Evolutionary conservation across 2,329 filamentous ascomycete species (phyloP), one percentile per base, ranked within the genome.

Genomic region (Xylariaceae sp.): DNA sequence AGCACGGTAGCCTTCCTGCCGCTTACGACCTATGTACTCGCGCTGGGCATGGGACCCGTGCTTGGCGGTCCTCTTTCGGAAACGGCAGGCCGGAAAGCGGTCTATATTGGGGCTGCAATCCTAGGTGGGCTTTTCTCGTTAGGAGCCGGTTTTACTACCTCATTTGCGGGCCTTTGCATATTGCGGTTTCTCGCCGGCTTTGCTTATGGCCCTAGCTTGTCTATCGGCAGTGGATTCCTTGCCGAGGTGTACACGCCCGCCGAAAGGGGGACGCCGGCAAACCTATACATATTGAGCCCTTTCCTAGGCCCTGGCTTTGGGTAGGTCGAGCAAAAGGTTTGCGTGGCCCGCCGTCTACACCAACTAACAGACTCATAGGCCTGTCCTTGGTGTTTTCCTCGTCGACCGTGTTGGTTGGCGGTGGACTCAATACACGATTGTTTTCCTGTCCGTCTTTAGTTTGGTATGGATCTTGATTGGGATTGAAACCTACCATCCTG

Each of bases 61-160:
- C 57, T 84, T 13, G 79, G 79, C 9, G 81, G 82, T 0, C 84
- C 83, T 0, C 62, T 85, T 0, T 83, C 78, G 46, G 84, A 87
- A 63, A 77, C 73, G 0, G 68, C 79, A 32, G 84, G 84, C 2
- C 72, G 84, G 1, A 72, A 75, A 19, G 68, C 75, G 2, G 74
- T 85, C 22, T 85, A 82, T 63, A 51, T 76, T 1, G 60, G 70
- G 1, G 72, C 73, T 0, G 65, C 76, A 1, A 74, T 76, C 0
- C 60, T 80, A 0, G 80, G 78, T 2, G 73, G 75, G 2, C 62
- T 84, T 0, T 86, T 85, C 63, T 78, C 76, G 0, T 63, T 85
- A 1, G 83, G 81, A 2, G 74, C 76, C 0, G 81, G 77, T 0
- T 73, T 81, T 32, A 73, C 77, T 0, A 70, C 75, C 19, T 75